Evolutionary conservation across 2,329 filamentous ascomycete species (phyloP), one percentile per base, ranked within the genome.

Genomic region (Trichocomaceae sp.): DNA sequence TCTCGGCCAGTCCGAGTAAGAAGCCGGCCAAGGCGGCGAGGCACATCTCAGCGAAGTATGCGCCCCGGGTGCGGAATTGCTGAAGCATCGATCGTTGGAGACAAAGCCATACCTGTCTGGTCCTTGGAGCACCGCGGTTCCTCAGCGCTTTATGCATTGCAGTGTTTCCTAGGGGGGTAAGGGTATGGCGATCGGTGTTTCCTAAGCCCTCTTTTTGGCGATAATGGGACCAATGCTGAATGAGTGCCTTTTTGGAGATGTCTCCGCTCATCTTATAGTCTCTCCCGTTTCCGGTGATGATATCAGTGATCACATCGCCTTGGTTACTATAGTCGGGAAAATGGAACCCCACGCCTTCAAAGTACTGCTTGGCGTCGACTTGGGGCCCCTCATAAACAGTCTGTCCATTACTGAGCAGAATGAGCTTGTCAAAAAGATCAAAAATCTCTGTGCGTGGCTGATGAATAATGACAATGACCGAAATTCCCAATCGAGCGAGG

Each of bases 371-470:
- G 1, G 76, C 37, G 77, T 75, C 1, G 72, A 65, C 12, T 17
- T 55, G 52, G 5, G 46, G 47, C 0, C 80, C 81, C 41, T 77
- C 75, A 60, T 82, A 84, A 48, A 83, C 78, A 56, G 76, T 75
- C 57, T 78, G 74, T 1, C 82, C 82, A 57, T 76, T 76, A 10
- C 75, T 76, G 1, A 84, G 72, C 2, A 84, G 72, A 31, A 83
- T 73, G 1, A 84, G 67, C 56, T 78, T 73, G 61, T 84, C 81
- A 22, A 84, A 75, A 52, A 78, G 71, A 55, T 79, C 74, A 62
- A 83, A 83, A 31, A 84, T 83, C 59, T 83, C 79, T 47, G 76
- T 70, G 6, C 81, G 74, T 2, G 82, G 82, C 61, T 84, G 81
- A 61, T 84, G 81, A 57, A 84, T 81, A 55, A 82, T 81, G 45